Evolutionary conservation across 2,329 filamentous ascomycete species (phyloP).

Genomic region (Meredithiella fracta): DNA sequence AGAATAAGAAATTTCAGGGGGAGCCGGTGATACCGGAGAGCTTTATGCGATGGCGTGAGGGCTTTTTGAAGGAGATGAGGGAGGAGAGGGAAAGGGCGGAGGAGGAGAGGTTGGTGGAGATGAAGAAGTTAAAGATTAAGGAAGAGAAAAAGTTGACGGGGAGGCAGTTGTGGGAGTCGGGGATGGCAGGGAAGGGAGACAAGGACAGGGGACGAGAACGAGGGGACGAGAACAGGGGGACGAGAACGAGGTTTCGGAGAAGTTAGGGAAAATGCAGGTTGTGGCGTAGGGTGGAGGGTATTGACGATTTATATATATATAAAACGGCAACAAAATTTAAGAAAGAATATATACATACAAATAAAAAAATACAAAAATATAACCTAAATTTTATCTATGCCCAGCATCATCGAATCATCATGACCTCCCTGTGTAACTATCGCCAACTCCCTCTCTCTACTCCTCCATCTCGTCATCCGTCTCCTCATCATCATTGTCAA

Average conservation of each 20-base stretch:
- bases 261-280: conserved; percentile 57
- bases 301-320: no score
- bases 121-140: conserved; percentile 54
- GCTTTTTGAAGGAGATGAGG: conserved; percentile 65
- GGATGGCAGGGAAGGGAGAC: conserved; percentile 49
- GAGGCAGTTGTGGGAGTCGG: conserved; percentile 62
- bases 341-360: background rate
- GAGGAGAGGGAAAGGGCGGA: conserved; percentile 51
- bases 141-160: conserved; percentile 58
- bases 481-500: conserved; percentile 32
- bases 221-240: conserved; percentile 40
- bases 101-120: conserved; percentile 66
- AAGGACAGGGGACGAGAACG: conserved; percentile 50
- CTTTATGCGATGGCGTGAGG: conserved; percentile 68
- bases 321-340: no score
- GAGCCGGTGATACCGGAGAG: conserved; percentile 73
- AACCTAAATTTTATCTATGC: background rate
- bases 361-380: background rate
- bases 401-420: background rate
- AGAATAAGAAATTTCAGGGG: conserved; percentile 94
- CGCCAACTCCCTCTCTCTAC: conserved; percentile 32
- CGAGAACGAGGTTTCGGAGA: conserved; percentile 36
- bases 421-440: background rate
- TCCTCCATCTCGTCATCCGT: conserved; percentile 37
- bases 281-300: conserved; percentile 27